phyloP scores from a whole-genome alignment of 768 basidiomycete genomes.

The Pulveroboletus sp. region DNA sequence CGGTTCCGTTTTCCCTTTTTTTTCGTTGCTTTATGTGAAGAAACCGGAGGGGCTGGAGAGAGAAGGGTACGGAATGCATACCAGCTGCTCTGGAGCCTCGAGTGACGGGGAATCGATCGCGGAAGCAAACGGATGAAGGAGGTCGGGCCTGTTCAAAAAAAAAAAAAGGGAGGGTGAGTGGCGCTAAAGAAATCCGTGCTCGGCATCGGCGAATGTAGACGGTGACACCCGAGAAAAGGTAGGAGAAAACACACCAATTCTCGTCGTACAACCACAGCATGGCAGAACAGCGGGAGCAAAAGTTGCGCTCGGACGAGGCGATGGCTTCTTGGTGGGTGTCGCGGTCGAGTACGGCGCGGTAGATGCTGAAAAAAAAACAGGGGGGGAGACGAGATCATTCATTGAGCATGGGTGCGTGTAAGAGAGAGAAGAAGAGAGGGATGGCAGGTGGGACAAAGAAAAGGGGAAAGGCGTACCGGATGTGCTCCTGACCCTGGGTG shows the following conservation, averaged over 20 bases:
- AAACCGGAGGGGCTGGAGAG: too few relatives aligned
- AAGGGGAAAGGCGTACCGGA: conserved; percentile 37
- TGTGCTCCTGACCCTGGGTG: conserved; percentile 46
- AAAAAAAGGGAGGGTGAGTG: too few relatives aligned
- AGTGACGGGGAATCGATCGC: conserved; percentile 61
- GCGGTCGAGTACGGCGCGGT: conserved; percentile 58
- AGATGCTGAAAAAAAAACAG: conserved; percentile 36
- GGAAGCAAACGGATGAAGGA: conserved; percentile 64
- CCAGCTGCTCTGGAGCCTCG: conserved; percentile 46
- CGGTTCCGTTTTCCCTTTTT: not conserved
- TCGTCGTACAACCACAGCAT: conserved; percentile 66
- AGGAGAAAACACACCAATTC: conserved; percentile 38
- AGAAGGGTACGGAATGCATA: conserved; percentile 20
- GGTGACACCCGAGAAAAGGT: not conserved
- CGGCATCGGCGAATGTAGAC: not conserved
- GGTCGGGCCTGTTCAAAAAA: conserved; percentile 48
- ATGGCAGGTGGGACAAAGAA: not conserved
- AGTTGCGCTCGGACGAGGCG: conserved; percentile 54
- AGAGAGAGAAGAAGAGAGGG: not conserved
- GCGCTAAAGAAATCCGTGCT: too few relatives aligned
- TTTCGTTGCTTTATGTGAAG: too few relatives aligned
- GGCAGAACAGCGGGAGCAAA: conserved; percentile 57
- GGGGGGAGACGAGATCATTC: not conserved
- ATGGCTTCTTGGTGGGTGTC: conserved; percentile 45
- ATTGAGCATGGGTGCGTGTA: not conserved